Evolutionary conservation across 164 flowering plant genomes (phyloP).

Genomic region (Liriodendron chinense): DNA sequence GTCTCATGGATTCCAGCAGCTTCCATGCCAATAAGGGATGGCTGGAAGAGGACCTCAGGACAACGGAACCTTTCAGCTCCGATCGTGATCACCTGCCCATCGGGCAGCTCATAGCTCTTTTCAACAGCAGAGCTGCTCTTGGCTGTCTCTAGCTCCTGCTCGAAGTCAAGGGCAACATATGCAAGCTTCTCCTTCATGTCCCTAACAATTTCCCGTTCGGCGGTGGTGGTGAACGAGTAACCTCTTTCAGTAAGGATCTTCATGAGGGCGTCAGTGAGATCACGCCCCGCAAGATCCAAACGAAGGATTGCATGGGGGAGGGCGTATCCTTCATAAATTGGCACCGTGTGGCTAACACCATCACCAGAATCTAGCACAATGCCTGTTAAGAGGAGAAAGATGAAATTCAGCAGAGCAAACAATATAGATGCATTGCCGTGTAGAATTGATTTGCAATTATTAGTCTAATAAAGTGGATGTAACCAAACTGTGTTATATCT

Average conservation of each 20-base stretch:
- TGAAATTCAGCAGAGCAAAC: neutral
- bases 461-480: neutral
- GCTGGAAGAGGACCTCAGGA: slow-evolving; percentile 86
- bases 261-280: slow-evolving; percentile 61
- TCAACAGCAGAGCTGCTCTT: slow-evolving; percentile 65
- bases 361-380: slow-evolving; percentile 77
- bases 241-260: slow-evolving; percentile 75
- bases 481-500: neutral
- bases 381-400: slow-evolving; percentile 30
- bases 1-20: slow-evolving; percentile 79
- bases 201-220: slow-evolving; percentile 74
- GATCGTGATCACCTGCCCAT: slow-evolving; percentile 82
- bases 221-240: slow-evolving; percentile 71
- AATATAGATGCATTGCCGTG: neutral
- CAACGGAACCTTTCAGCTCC: slow-evolving; percentile 88
- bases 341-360: slow-evolving; percentile 76
- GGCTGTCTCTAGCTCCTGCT: slow-evolving; percentile 65
- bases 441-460: neutral
- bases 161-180: slow-evolving; percentile 66
- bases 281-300: slow-evolving; percentile 72
- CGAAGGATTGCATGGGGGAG: slow-evolving; percentile 81
- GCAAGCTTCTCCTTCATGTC: slow-evolving; percentile 75
- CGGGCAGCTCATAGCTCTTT: slow-evolving; percentile 72
- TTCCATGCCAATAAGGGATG: slow-evolving; percentile 80
- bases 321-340: slow-evolving; percentile 73